Percentiles rank a stretch among this genome's conserved stretches.
phyloP scores from a whole-genome alignment of 257 asterid species.

The Avicennia marina region DNA sequence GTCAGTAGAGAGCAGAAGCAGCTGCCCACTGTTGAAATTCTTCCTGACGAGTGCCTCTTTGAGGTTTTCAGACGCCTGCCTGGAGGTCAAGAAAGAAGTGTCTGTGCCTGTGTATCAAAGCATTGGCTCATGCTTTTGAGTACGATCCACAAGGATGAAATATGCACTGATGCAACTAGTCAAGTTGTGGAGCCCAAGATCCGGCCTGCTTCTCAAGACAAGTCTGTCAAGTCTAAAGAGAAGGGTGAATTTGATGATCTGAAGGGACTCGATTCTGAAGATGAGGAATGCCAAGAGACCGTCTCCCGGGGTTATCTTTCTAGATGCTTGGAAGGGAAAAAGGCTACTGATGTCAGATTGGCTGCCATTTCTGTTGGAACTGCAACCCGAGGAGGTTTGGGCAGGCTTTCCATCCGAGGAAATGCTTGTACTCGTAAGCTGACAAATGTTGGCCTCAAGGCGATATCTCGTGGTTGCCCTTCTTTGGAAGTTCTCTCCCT shows the following conservation, averaged over 20 bases:
- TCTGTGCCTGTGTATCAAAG: conserved; percentile 80
- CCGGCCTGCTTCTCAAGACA: too few relatives aligned
- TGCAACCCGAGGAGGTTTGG: conserved; percentile 71
- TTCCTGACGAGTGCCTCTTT: conserved; percentile 80
- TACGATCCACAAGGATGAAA: conserved; percentile 48
- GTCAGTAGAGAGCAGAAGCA: conserved; percentile 35
- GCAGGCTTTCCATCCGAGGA: conserved; percentile 77
- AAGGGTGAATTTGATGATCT: too few relatives aligned
- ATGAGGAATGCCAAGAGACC: conserved; percentile 20
- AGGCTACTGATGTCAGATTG: conserved; percentile 77
- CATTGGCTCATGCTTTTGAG: conserved; percentile 75
- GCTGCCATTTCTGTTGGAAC: conserved; percentile 85
- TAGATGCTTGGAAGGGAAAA: conserved; percentile 76
- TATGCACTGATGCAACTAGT: too few relatives aligned
- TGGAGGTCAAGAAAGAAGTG: conserved; percentile 66
- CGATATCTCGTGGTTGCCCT: conserved; percentile 66
- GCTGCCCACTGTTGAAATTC: conserved; percentile 60
- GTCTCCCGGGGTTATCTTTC: conserved; percentile 55
- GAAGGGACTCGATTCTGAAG: too few relatives aligned
- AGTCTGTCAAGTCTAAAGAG: too few relatives aligned
- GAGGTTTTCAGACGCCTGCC: conserved; percentile 77
- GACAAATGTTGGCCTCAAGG: conserved; percentile 66
- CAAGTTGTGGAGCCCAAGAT: too few relatives aligned
- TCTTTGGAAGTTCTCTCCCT: conserved; percentile 60
- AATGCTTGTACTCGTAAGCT: conserved; percentile 38